Base-by-base conservation (phyloP, 345 rosid genomes). In the Aegle marmelos region DNA sequence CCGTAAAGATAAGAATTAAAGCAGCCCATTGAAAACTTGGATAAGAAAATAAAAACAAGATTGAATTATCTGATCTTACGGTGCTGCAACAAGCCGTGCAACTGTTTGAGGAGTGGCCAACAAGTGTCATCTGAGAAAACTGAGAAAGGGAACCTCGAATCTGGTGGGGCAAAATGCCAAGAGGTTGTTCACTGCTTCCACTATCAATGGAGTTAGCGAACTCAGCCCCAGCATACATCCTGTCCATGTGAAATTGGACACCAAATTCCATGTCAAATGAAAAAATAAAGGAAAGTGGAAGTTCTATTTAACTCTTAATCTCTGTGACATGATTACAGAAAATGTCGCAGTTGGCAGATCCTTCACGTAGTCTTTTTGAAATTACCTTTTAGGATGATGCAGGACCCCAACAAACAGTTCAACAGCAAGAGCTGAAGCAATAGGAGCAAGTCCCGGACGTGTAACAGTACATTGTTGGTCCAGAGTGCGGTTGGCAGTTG, bases 381-480 rank as follows among this genome's bases (percentile, higher is more conserved):
- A 80, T 85, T 86, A 96, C 98, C 99, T 89, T 22, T 82, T 76
- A 71, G 97, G 99, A 73, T 96, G 98, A 85, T 96, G 98, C 78
- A 92, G 84, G 76, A 96, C 82, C 74, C 90, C 89, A 19, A 92
- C 91, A 73, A 94, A 88, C 79, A 96, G 95, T 81, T 96, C 98
- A 80, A 89, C 97, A 0, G 97, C 95, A 30, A 96, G 89, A 70
- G 97, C 90, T 7, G 98, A 93, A 83, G 99, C 97, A 67, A 92
- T 96, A 41, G 99, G 97, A 73, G 99, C 98, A 74, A 91, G 84
- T 54, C 97, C 99, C 4, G 99, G 99, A 53, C 97, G 95, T 70
- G 97, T 94, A 83, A 96, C 99, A 37, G 99, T 94, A 83, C 99
- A 96, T 80, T 96, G 98, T 81, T 94, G 99, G 88, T 96, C 98